phyloP scores from a whole-genome alignment of 2,329 filamentous ascomycete species.

The Fusarium caatingaense region DNA sequence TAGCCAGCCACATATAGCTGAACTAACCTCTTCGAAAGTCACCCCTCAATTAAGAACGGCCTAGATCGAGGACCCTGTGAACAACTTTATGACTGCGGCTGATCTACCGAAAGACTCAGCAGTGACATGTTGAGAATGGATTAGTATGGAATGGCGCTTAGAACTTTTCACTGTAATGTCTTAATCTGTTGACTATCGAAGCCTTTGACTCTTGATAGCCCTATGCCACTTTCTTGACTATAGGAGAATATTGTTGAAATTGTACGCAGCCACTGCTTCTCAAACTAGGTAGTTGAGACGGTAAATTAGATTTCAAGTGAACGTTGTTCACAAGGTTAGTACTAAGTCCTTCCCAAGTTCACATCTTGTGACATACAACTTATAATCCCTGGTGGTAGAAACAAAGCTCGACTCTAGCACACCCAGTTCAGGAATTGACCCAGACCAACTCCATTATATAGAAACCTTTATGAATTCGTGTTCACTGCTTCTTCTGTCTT shows the following conservation, averaged over 20 bases:
- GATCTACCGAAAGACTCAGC: not conserved
- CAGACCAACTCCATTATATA: constrained; percentile 57
- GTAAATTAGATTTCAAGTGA: constrained; percentile 59
- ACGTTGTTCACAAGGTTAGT: constrained; percentile 51
- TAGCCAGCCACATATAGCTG: constrained; percentile 5
- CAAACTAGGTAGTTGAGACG: constrained; percentile 44
- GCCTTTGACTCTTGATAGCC: not conserved
- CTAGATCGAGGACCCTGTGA: not conserved
- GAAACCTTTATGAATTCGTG: constrained; percentile 46
- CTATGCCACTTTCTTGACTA: constrained; percentile 61
- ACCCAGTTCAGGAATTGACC: constrained; percentile 57
- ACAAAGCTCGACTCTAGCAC: constrained; percentile 57
- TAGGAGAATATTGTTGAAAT: constrained; percentile 52
- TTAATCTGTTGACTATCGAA: constrained; percentile 29
- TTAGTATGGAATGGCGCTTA: no score
- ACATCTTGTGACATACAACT: constrained; percentile 41
- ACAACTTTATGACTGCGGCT: not conserved
- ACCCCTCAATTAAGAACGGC: not conserved
- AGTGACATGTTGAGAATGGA: not conserved
- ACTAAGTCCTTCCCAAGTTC: no score
- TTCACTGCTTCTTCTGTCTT: constrained; percentile 50
- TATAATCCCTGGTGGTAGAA: constrained; percentile 53
- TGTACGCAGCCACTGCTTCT: constrained; percentile 56
- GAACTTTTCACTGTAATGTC: no score
- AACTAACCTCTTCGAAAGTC: not conserved